Conservation (phyloP, 306 rosid genomes). For the Cucurbita ficifolia region DNA sequence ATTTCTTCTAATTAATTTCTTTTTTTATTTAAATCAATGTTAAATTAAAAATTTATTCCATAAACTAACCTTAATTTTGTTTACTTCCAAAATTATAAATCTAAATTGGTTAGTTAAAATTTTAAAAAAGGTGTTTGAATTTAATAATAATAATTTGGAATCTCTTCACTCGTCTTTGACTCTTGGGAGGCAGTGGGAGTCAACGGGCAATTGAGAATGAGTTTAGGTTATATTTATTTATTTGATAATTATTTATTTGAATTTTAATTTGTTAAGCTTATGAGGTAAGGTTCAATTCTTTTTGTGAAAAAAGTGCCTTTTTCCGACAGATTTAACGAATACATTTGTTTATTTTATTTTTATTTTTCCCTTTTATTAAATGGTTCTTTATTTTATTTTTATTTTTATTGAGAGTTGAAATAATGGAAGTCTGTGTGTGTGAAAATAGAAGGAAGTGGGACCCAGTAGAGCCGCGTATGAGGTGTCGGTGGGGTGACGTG, state of each 20-base stretch:
- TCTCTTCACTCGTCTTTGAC: slow-evolving; percentile 1
- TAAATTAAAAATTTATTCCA: not conserved
- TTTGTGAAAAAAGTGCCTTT: not conserved
- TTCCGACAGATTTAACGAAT: not conserved
- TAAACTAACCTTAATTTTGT: too few relatives aligned
- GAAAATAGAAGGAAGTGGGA: not conserved
- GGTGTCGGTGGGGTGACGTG: slow-evolving; percentile 4
- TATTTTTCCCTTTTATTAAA: not conserved
- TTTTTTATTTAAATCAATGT: not conserved
- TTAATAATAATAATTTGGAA: not conserved
- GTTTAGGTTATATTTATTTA: not conserved
- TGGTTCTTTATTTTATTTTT: too few relatives aligned
- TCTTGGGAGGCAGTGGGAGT: not conserved
- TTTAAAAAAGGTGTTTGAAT: not conserved
- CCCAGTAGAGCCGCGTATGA: not conserved
- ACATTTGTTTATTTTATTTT: not conserved
- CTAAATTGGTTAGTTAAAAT: too few relatives aligned
- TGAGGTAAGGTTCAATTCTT: not conserved
- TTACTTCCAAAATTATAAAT: too few relatives aligned
- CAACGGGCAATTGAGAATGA: not conserved
- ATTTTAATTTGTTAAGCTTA: too few relatives aligned
- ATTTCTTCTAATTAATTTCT: too few relatives aligned
- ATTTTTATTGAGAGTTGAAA: not conserved
- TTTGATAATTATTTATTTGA: too few relatives aligned
- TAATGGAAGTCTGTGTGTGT: not conserved